These are phyloP conservation scores for Moesziomyces antarcticus DNA, from an alignment of 1,284 basidiomycete species.

Conservation along the genomic window DNA sequence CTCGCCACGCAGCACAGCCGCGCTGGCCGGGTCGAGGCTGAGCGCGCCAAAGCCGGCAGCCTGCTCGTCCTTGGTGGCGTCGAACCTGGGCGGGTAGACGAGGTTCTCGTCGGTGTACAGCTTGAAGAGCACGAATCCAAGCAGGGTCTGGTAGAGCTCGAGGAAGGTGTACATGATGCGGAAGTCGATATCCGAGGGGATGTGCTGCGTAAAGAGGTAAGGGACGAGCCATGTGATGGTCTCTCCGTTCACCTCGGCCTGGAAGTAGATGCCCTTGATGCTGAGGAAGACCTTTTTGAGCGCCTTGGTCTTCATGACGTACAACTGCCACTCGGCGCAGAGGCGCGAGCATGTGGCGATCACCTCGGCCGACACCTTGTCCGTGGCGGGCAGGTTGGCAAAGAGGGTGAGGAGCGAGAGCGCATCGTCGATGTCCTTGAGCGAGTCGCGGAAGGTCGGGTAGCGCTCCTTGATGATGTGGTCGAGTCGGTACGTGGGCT, in stretches of 20 bases:
- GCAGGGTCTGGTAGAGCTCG: slow-evolving; percentile 95
- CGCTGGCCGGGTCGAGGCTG: slow-evolving; percentile 75
- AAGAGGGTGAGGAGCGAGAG: slow-evolving; percentile 95
- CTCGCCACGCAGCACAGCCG: slow-evolving; percentile 56
- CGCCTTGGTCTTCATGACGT: slow-evolving; percentile 87
- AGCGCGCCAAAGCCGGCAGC: slow-evolving; percentile 88
- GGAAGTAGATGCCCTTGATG: slow-evolving; percentile 99
- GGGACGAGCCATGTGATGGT: slow-evolving; percentile 96
- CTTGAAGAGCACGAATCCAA: slow-evolving; percentile 97
- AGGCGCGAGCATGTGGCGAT: slow-evolving; percentile 91
- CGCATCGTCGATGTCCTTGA: slow-evolving; percentile 97
- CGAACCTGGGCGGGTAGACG: slow-evolving; percentile 92
- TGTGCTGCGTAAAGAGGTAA: slow-evolving; percentile 95
- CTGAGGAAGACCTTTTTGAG: slow-evolving; percentile 94
- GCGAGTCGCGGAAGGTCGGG: slow-evolving; percentile 93
- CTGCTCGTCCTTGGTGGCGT: slow-evolving; percentile 83
- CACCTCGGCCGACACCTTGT: slow-evolving; percentile 81
- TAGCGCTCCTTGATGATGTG: slow-evolving; percentile 99
- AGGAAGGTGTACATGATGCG: slow-evolving; percentile 98
- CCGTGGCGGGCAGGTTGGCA: slow-evolving; percentile 72
- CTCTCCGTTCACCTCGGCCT: slow-evolving; percentile 93
- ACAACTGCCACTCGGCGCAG: slow-evolving; percentile 76
- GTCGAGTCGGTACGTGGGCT: slow-evolving; percentile 77
- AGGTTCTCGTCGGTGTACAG: slow-evolving; percentile 93
- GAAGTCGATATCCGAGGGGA: slow-evolving; percentile 94